Base-by-base conservation (phyloP, 306 rosid species). In the Luffa acutangula region DNA sequence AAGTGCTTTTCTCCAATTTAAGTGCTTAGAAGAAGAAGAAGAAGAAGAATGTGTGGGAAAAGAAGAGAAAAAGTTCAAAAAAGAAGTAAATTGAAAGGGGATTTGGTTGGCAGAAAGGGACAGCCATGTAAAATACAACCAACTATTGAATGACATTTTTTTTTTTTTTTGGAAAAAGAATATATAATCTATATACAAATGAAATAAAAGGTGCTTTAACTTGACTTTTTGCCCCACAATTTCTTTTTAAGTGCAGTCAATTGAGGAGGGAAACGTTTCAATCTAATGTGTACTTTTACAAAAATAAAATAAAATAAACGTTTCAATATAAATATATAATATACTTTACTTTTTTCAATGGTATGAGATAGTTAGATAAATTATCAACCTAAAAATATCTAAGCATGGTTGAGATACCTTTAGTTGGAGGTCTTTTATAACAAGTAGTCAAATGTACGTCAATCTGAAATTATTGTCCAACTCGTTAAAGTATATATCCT, bases 31-130 rank as follows among this genome's bases (percentile, higher is more conserved):
- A 17, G 46, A 37, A 37, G 45, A 15, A 63, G 42, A 34, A 63
- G 46, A 64, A 60, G 66, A 60, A 60, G 66, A 62, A 31, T 4
- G 39, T 9, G 36, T 31, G 9, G 21, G 12, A 64, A 37, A 64
- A 64, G 71, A 14, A 65, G 73, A 66, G 9, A 69, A 42, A 42
- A 69, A 43, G 18, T 43, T 42, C 36, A 20, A 42, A 9, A 69
- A n/a, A 69, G 15, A 42, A 42, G 52, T 42, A 69, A 42, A 69
- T 71, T 20, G 57, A 71, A 71, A 71, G 77, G 12, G 76, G 39
- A 70, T 71, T 71, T 45, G 39, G 77, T 71, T 46, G 76, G 58
- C 58, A 71, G 42, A 45, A 46, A 46, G 58, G 21, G 76, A 70
- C 54, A 18, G 36, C 53, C 52, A 69, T 17, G 15, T 4, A 39